Percentiles rank a stretch among this genome's conserved stretches.
These are phyloP conservation scores for Neophaeococcomyces aloes DNA, from an alignment of 2,329 filamentous ascomycete genomes.

Conservation along the genomic window DNA sequence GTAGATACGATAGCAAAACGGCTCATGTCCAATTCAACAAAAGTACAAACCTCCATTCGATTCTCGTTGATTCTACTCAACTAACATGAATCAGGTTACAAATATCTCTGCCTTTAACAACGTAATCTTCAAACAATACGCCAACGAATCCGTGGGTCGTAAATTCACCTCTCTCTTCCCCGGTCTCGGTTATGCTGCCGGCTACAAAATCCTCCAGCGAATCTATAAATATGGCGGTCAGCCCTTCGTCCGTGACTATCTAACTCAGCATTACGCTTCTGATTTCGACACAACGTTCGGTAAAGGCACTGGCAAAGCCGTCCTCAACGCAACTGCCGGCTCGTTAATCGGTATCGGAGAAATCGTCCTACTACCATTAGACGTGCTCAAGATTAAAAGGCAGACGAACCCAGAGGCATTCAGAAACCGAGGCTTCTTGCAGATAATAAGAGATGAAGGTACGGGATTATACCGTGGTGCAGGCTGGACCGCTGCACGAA, in stretches of 20 bases:
- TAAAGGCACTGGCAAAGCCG: constrained; percentile 93
- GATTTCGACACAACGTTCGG: constrained; percentile 85
- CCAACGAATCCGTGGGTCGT: constrained; percentile 53
- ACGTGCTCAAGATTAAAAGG: constrained; percentile 98
- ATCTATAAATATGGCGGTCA: constrained; percentile 99
- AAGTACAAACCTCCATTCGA: constrained; percentile 39
- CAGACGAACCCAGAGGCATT: constrained; percentile 99
- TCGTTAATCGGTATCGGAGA: constrained; percentile 94
- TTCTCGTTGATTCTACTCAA: background rate
- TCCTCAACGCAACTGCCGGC: constrained; percentile 94
- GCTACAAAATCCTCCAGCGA: constrained; percentile 94
- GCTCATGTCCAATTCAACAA: constrained; percentile 94
- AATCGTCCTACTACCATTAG: constrained; percentile 85
- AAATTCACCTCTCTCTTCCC: constrained; percentile 97
- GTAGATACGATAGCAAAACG: constrained; percentile 98
- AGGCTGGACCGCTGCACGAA: constrained; percentile 94
- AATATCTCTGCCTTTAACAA: constrained; percentile 60
- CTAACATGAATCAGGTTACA: constrained; percentile 38
- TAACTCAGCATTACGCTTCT: constrained; percentile 65
- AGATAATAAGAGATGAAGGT: constrained; percentile 85
- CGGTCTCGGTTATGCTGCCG: constrained; percentile 90
- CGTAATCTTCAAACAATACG: constrained; percentile 90
- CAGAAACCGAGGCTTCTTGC: constrained; percentile 79
- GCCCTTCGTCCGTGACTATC: constrained; percentile 84
- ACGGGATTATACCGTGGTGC: constrained; percentile 93